phyloP scores from a whole-genome alignment of 768 basidiomycete species.

The Serendipita sp. region DNA sequence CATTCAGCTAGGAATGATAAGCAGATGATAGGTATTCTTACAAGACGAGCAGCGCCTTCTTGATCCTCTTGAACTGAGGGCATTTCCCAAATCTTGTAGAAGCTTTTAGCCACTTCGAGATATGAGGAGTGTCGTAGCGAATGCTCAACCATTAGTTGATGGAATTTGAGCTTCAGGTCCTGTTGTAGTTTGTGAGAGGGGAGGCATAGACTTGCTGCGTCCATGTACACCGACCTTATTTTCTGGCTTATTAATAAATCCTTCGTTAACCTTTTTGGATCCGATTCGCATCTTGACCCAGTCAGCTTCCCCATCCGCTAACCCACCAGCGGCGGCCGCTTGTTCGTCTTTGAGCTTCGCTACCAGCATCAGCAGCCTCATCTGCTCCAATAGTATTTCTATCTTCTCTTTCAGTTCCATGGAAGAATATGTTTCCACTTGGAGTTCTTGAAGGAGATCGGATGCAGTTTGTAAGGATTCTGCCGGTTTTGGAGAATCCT shows the following conservation, averaged over 20 bases:
- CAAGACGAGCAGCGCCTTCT: conserved; percentile 45
- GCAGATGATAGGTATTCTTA: background rate
- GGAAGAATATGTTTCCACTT: conserved; percentile 96
- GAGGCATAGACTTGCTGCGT: background rate
- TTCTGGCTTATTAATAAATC: conserved; percentile 72
- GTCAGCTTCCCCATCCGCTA: conserved; percentile 66
- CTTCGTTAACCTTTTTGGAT: conserved; percentile 84
- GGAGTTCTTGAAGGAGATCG: conserved; percentile 82
- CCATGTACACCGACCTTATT: conserved; percentile 49
- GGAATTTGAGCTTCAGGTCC: conserved; percentile 93
- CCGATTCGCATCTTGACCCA: conserved; percentile 90
- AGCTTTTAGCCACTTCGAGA: conserved; percentile 87
- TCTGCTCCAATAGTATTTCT: conserved; percentile 94
- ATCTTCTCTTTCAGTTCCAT: conserved; percentile 98
- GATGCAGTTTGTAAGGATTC: conserved; percentile 73
- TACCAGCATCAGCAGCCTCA: conserved; percentile 70
- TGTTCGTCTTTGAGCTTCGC: conserved; percentile 62
- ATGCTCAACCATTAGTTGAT: conserved; percentile 91
- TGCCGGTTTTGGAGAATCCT: conserved; percentile 25
- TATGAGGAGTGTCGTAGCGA: conserved; percentile 72
- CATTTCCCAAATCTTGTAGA: conserved; percentile 94
- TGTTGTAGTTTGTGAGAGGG: conserved; percentile 19
- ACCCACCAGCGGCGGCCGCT: conserved; percentile 33
- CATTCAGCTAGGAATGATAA: conserved; percentile 5
- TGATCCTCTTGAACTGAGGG: conserved; percentile 81